Conservation (phyloP, 202 grass and related monocot genomes). For the Panicum virgatum region DNA sequence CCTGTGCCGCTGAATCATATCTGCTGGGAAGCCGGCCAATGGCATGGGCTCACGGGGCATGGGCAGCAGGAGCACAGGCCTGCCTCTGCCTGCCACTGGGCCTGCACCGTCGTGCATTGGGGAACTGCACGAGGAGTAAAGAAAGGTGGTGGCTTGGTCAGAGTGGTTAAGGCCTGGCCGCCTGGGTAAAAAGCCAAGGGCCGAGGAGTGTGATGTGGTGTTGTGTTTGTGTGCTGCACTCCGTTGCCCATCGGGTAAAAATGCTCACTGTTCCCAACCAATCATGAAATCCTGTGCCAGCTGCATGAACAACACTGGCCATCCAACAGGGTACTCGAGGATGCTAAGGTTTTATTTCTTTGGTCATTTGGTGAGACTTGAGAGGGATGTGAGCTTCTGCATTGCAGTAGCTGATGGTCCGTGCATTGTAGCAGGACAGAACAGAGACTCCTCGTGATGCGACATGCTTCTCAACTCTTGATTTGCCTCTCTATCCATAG, state of each 20-base stretch:
- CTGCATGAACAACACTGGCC: constrained; percentile 33
- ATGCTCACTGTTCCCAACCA: not conserved
- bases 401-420: no score
- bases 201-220: not conserved
- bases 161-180: constrained; percentile 19
- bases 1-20: no score
- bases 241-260: constrained; percentile 40
- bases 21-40: constrained; percentile 14
- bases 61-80: constrained; percentile 13
- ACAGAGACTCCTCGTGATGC: not conserved
- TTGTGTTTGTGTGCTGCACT: no score
- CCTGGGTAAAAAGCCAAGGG: constrained; percentile 49
- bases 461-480: not conserved
- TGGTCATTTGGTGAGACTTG: not conserved
- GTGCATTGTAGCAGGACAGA: not conserved
- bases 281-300: constrained; percentile 48
- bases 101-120: constrained; percentile 21
- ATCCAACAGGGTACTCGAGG: constrained; percentile 51
- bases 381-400: not conserved
- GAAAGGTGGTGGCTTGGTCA: constrained; percentile 36
- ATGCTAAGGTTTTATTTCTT: constrained; percentile 61
- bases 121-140: constrained; percentile 32
- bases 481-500: not conserved
- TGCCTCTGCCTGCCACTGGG: constrained; percentile 18
- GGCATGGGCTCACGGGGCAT: constrained; percentile 10